Conservation (phyloP, 495 filamentous ascomycete species). For the Achaetomiella virescens region DNA sequence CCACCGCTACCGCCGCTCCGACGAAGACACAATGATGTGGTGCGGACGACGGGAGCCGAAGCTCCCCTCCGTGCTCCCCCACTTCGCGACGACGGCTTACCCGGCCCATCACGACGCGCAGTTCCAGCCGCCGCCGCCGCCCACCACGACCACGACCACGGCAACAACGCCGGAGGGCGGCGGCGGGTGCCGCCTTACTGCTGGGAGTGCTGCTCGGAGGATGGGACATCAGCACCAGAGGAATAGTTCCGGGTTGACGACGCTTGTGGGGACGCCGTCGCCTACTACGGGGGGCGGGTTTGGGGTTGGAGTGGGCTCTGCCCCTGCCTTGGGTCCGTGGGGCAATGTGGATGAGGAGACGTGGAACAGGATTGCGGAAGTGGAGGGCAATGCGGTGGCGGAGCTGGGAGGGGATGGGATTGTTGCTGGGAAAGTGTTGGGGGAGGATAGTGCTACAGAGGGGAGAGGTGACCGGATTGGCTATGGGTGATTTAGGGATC, state of each 20-base stretch:
- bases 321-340: not conserved
- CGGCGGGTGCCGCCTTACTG: not conserved
- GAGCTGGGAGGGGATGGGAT: no score
- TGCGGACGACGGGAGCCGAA: not conserved
- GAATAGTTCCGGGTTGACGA: constrained; percentile 11
- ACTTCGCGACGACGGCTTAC: constrained; percentile 7
- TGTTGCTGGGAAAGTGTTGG: no score
- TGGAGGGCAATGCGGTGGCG: not conserved
- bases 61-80: not conserved
- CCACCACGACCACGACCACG: not conserved
- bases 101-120: constrained; percentile 10
- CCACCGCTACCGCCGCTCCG: not conserved
- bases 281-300: not conserved
- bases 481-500: no score
- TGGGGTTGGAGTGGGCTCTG: no score
- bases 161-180: not conserved
- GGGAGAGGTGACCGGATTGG: no score
- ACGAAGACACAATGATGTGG: not conserved
- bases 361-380: not conserved
- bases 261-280: constrained; percentile 11
- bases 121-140: not conserved
- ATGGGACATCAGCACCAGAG: not conserved
- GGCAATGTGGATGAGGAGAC: not conserved
- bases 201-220: no score
- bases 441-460: no score